Base-by-base conservation (phyloP, 2,329 filamentous ascomycete genomes). In the Pseudogymnoascus sp. region DNA sequence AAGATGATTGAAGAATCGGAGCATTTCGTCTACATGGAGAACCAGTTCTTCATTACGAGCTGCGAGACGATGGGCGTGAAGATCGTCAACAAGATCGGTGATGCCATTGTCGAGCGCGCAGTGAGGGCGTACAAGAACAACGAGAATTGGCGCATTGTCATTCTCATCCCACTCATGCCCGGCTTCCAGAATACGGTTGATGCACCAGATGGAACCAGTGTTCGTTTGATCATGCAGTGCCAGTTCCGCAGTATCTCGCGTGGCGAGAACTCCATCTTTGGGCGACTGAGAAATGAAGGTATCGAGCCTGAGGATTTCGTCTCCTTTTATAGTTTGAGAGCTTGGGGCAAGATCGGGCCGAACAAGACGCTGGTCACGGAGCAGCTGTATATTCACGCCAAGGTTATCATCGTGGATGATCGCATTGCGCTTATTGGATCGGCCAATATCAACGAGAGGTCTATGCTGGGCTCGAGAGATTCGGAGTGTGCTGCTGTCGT, bases 11-110 rank as follows among this genome's bases (percentile, higher is more conserved):
- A 95, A 68, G 89, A 93, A 67, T 97, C 92, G 1, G 91, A 99
- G 59, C 95, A 97, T 74, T 96, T 97, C 71, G 91, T 97, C 61
- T 97, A 99, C 76, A 96, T 97, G 68, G 95, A 99, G 75, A 99
- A 99, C 73, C 95, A 99, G 73, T 99, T 97, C 77, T 99, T 96
- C 78, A 90, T 99, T 74, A 96, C 91, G 37, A 96, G 91, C 68
- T 95, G 90, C 60, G 89, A 95, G 71, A 92, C 93, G 4, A 87
- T 96, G 69, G 90, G 89, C 61, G 90, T 89, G 11, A 91, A 88
- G 73, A 95, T 99, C 67, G 84, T 91, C 74, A 99, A 99, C 75
- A 87, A 88, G 68, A 97, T 99, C 69, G 93, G 93, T 60, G 93
- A 97, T 76, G 93, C 95, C 2, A 81, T 99, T 34, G 93, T 97